Evolutionary conservation across 2,329 filamentous ascomycete genomes (phyloP).

Genomic region (Fusarium algeriense): DNA sequence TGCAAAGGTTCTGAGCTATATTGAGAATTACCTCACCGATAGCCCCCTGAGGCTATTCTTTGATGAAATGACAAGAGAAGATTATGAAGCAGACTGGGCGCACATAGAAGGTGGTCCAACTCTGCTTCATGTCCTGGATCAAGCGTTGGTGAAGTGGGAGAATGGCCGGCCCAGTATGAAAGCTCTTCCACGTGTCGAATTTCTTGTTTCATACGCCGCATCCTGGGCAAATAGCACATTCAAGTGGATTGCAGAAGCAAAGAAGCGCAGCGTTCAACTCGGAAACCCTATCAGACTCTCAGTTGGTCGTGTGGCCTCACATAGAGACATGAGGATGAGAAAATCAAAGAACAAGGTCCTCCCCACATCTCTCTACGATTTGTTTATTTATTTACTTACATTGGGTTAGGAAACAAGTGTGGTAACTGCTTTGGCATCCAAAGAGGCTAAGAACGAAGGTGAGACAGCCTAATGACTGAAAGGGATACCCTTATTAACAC

Average conservation of each 20-base stretch:
- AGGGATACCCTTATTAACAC: not conserved
- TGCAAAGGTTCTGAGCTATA: constrained; percentile 79
- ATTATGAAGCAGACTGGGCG: constrained; percentile 61
- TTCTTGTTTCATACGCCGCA: constrained; percentile 70
- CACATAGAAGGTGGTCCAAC: constrained; percentile 59
- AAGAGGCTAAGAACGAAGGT: constrained; percentile 55
- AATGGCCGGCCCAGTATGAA: constrained; percentile 60
- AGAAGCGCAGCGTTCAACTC: constrained; percentile 76
- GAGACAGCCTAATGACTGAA: constrained; percentile 1
- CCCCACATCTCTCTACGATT: not conserved
- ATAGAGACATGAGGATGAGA: constrained; percentile 70
- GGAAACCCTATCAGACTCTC: constrained; percentile 65
- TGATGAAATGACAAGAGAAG: constrained; percentile 61
- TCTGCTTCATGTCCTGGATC: constrained; percentile 62
- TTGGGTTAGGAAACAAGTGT: constrained; percentile 51
- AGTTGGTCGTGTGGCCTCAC: constrained; percentile 60
- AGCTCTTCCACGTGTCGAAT: constrained; percentile 71
- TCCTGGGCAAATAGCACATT: constrained; percentile 72
- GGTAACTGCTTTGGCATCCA: constrained; percentile 58
- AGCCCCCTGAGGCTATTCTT: constrained; percentile 76
- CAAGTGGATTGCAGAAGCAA: constrained; percentile 74
- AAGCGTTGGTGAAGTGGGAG: constrained; percentile 62
- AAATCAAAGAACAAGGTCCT: constrained; percentile 51
- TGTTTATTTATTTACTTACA: constrained; percentile 26
- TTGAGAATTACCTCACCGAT: constrained; percentile 75